These are phyloP conservation scores for Scleroderma bovista DNA, from an alignment of 768 basidiomycete species.

Conservation along the genomic window DNA sequence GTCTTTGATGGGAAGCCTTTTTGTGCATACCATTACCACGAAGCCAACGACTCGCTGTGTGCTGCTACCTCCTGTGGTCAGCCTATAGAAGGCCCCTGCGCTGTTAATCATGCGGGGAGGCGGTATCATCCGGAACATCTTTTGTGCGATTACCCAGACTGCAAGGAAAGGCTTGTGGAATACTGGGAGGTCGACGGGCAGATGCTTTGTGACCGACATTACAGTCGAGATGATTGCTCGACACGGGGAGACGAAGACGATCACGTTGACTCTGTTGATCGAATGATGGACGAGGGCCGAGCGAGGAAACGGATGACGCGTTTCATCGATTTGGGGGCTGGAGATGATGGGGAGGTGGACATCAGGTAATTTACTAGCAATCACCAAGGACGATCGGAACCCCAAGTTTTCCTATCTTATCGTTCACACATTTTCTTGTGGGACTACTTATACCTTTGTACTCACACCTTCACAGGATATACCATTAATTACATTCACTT, in stretches of 20 bases:
- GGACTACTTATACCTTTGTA: constrained; percentile 11
- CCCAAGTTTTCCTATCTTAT: neutral
- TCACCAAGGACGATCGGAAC: neutral
- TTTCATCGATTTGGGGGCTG: constrained; percentile 63
- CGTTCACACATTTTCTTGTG: constrained; percentile 11
- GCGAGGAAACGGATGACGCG: constrained; percentile 76
- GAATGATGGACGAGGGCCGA: constrained; percentile 33
- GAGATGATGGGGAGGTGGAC: constrained; percentile 23
- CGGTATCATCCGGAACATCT: constrained; percentile 89
- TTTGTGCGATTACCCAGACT: constrained; percentile 65
- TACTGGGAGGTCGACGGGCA: constrained; percentile 87
- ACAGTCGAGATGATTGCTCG: constrained; percentile 20
- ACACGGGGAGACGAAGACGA: constrained; percentile 11
- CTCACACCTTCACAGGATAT: constrained; percentile 14
- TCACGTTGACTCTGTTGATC: constrained; percentile 2
- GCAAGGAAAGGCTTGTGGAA: constrained; percentile 60
- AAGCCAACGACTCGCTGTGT: constrained; percentile 86
- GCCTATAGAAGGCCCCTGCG: constrained; percentile 92
- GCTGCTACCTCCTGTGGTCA: constrained; percentile 71
- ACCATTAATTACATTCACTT: constrained; percentile 10
- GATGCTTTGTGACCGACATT: constrained; percentile 83
- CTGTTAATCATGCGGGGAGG: constrained; percentile 75
- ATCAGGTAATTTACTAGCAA: constrained; percentile 26
- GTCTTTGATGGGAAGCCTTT: constrained; percentile 86
- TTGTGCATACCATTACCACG: constrained; percentile 91